Conservation (phyloP, 2,329 filamentous ascomycete species). For the Simplicillium aogashimaense region DNA sequence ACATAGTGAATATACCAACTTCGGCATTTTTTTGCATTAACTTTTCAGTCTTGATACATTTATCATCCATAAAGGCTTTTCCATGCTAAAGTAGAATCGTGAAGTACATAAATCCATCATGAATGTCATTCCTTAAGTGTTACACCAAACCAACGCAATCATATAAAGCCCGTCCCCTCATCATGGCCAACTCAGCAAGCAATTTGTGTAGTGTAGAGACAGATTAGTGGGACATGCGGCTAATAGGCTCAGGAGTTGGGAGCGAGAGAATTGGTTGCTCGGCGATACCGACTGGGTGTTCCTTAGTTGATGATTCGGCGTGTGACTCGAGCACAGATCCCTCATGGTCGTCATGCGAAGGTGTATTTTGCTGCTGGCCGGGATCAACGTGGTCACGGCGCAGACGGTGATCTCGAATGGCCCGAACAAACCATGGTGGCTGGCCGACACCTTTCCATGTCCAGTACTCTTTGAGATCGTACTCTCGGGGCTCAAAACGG, state of each 20-base stretch:
- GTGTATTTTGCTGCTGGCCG: constrained; percentile 1
- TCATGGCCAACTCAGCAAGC: neutral
- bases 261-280: constrained; percentile 11
- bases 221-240: constrained; percentile 1
- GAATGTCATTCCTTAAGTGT: no score
- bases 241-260: constrained; percentile 5
- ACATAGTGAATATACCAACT: neutral
- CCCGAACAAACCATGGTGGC: constrained; percentile 37
- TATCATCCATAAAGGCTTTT: neutral
- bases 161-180: no score
- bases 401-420: constrained; percentile 13
- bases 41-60: neutral
- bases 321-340: constrained; percentile 6
- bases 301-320: constrained; percentile 14
- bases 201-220: no score
- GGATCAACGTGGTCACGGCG: neutral
- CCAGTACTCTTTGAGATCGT: constrained; percentile 47
- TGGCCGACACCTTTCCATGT: constrained; percentile 38
- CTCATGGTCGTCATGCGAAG: constrained; percentile 1
- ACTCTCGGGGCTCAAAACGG: constrained; percentile 36
- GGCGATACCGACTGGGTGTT: constrained; percentile 6
- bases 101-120: no score
- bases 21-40: no score
- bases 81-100: no score
- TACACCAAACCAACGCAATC: no score